Evolutionary conservation across 805 yeast genomes (phyloP).

Genomic region (Torulaspora gathmanii): DNA sequence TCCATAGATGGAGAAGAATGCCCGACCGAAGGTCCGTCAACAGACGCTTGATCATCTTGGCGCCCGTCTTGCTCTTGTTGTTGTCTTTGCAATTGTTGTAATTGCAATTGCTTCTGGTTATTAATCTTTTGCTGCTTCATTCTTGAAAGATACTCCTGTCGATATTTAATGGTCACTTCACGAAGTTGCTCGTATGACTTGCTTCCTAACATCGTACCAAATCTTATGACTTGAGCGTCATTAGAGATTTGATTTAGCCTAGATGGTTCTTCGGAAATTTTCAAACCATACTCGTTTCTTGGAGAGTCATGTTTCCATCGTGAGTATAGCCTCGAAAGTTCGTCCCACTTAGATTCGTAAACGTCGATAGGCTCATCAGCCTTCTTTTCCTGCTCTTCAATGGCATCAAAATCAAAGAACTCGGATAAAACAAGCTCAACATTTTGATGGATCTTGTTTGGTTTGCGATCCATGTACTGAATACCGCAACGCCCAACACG

Average conservation of each 20-base stretch:
- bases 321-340: slow-evolving; percentile 47
- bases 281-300: slow-evolving; percentile 41
- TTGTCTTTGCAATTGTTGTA: slow-evolving; percentile 16
- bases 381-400: slow-evolving; percentile 27
- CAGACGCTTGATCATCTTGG: slow-evolving; percentile 7
- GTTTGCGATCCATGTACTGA: slow-evolving; percentile 70
- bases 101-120: slow-evolving; percentile 23
- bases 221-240: slow-evolving; percentile 83
- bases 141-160: slow-evolving; percentile 49
- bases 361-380: slow-evolving; percentile 36
- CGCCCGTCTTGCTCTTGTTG: slow-evolving; percentile 10
- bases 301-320: slow-evolving; percentile 69
- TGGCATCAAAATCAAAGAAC: slow-evolving; percentile 39
- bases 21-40: slow-evolving; percentile 9
- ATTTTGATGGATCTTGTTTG: slow-evolving; percentile 37
- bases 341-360: slow-evolving; percentile 46
- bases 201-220: slow-evolving; percentile 84
- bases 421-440: slow-evolving; percentile 39
- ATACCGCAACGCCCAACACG: slow-evolving; percentile 71
- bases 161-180: slow-evolving; percentile 62
- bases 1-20: slow-evolving; percentile 12
- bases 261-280: slow-evolving; percentile 74
- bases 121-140: slow-evolving; percentile 35
- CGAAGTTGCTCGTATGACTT: slow-evolving; percentile 78
- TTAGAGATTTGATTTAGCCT: slow-evolving; percentile 74